phyloP scores from a whole-genome alignment of 345 rosid species.

The Acer negundo region DNA sequence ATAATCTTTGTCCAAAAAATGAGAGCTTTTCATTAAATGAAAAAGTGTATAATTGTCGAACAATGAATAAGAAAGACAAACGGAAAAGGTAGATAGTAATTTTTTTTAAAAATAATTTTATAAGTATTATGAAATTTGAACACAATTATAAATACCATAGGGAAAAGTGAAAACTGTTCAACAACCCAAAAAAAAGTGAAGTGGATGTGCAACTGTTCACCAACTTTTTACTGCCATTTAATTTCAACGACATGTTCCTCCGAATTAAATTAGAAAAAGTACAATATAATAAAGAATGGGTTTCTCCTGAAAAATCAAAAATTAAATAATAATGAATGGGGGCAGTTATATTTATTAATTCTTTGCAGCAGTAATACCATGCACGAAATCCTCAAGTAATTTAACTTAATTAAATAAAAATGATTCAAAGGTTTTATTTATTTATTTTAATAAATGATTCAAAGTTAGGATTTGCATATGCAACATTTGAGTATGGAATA shows the following conservation, averaged over 20 bases:
- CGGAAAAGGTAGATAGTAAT: too few species aligned
- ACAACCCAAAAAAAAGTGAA: not conserved
- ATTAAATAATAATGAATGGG: not conserved
- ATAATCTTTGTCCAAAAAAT: too few species aligned
- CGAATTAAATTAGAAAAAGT: not conserved
- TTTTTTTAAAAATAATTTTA: too few species aligned
- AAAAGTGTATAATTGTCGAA: too few species aligned
- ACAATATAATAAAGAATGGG: not conserved
- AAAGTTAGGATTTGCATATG: not conserved
- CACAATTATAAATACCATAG: too few species aligned
- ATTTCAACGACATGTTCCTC: not conserved
- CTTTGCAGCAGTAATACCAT: not conserved
- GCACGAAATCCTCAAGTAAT: not conserved
- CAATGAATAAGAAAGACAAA: too few species aligned
- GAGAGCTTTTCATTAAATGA: too few species aligned
- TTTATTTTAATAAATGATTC: not conserved
- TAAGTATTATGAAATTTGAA: too few species aligned
- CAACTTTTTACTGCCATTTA: not conserved
- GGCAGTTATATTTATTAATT: too few species aligned
- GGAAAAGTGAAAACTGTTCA: too few species aligned
- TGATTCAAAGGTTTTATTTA: not conserved
- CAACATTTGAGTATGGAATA: not conserved
- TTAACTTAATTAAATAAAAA: not conserved
- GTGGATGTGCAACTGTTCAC: not conserved
- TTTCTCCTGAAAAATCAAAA: too few species aligned